A percentile compares a stretch with the other conserved stretches of the same genome.
Evolutionary conservation across 352 stramenopile genomes (phyloP).

Genomic region (Phytopythium helicoides): DNA sequence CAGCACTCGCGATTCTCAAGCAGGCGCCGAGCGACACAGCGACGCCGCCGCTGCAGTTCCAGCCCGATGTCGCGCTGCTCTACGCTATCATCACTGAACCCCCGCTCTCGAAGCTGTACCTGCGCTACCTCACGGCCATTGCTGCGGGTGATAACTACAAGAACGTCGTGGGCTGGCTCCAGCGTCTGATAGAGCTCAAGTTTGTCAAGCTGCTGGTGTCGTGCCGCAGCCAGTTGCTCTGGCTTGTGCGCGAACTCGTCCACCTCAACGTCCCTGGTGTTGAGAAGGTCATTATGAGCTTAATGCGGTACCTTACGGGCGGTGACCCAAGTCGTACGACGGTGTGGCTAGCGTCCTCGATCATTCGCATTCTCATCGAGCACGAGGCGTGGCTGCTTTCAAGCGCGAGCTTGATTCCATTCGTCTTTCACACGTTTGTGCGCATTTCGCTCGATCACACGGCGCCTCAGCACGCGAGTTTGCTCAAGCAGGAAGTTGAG

Average conservation of each 20-base stretch:
- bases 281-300: slow-evolving; percentile 71
- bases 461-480: slow-evolving; percentile 35
- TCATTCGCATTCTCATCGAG: slow-evolving; percentile 76
- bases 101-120: slow-evolving; percentile 66
- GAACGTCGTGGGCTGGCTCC: slow-evolving; percentile 69
- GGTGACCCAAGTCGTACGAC: slow-evolving; percentile 70
- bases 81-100: slow-evolving; percentile 79
- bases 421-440: slow-evolving; percentile 79
- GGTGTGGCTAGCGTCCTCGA: slow-evolving; percentile 73
- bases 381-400: slow-evolving; percentile 77
- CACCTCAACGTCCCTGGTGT: slow-evolving; percentile 66
- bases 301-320: slow-evolving; percentile 71
- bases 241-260: slow-evolving; percentile 77
- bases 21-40: slow-evolving; percentile 17
- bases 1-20: slow-evolving; percentile 57
- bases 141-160: slow-evolving; percentile 65
- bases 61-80: slow-evolving; percentile 74
- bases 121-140: slow-evolving; percentile 67
- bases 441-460: slow-evolving; percentile 71
- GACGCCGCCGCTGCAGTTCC: slow-evolving; percentile 46
- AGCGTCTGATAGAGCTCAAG: slow-evolving; percentile 82
- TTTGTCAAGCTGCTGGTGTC: slow-evolving; percentile 76
- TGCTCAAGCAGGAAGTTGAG: slow-evolving; percentile 80
- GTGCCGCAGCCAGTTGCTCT: slow-evolving; percentile 76
- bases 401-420: slow-evolving; percentile 70